Evolutionary conservation across 2,329 filamentous ascomycete species (phyloP).

Genomic region (Aaosphaeria arxii): DNA sequence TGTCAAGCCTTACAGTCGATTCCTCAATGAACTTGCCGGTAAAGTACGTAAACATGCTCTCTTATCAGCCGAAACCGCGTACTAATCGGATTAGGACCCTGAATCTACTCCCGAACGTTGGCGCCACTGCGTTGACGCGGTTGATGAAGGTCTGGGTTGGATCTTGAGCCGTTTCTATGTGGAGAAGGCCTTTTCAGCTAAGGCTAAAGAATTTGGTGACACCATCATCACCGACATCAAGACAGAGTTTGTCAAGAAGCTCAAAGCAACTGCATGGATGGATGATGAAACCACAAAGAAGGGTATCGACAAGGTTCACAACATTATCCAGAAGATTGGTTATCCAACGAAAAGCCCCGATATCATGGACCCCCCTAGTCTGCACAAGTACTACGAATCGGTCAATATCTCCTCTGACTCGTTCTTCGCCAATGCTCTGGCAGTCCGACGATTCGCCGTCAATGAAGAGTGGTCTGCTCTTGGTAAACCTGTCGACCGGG

Average conservation of each 20-base stretch:
- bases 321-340: constrained; percentile 67
- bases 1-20: constrained; percentile 57
- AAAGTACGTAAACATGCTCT: constrained; percentile 30
- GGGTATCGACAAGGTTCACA: constrained; percentile 63
- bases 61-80: not conserved
- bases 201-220: constrained; percentile 65
- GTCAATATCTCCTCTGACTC: constrained; percentile 50
- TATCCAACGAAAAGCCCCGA: constrained; percentile 63
- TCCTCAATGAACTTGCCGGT: constrained; percentile 60
- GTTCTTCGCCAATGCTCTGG: constrained; percentile 59
- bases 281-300: constrained; percentile 57
- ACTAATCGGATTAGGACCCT: constrained; percentile 45
- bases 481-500: constrained; percentile 58
- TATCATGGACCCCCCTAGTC: constrained; percentile 55
- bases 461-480: constrained; percentile 55
- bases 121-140: constrained; percentile 60
- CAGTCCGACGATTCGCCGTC: constrained; percentile 49
- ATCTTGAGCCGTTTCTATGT: constrained; percentile 70
- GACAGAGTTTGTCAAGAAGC: constrained; percentile 60
- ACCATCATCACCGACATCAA: constrained; percentile 71
- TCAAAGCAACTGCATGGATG: constrained; percentile 63
- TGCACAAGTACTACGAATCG: constrained; percentile 56
- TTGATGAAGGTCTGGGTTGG: constrained; percentile 62
- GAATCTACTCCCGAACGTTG: constrained; percentile 63
- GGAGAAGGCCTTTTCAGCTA: constrained; percentile 64